Base-by-base conservation (phyloP, 352 stramenopile species). In the Phytophthora colocasiae region DNA sequence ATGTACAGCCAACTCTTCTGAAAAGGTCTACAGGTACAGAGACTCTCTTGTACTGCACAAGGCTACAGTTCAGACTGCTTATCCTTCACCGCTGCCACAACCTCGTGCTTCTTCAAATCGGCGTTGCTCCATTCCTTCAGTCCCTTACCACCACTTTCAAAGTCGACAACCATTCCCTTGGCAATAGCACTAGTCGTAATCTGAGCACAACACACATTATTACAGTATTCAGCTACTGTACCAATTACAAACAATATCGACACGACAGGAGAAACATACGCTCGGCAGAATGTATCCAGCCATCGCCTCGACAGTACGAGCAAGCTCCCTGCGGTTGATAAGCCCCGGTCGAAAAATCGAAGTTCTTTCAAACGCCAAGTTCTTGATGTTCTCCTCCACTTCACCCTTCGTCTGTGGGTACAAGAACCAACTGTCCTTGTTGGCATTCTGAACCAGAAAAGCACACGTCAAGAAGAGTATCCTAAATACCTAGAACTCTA, bases 391-490 rank as follows among this genome's bases (percentile, higher is more conserved):
- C 15, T 85, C 79, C 63, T 91, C 82, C 8, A 72, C 79, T 49
- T 91, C 75, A 10, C 78, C 85, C 70, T 93, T 93, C 7, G 82
- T 91, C 60, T 87, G 66, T 8, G 79, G 77, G 54, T 91, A 93
- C 44, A 91, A 60, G 58, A 91, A 89, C 82, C 85, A 93, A 66
- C 81, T 90, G 63, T 78, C 75, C 60, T 87, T 89, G 75, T 85
- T 78, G 3, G 79, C 73, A 50, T 73, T 71, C 77, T 89, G 43
- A 26, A 31, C 43, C 53, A 62, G 53, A 41, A 22, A 41, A 14
- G 31, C n/a, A 44, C 6, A 31, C 10, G 12, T 54, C 32, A 58
- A 15, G 26, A 10, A 27, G 15, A 53, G 10, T 40, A n/a, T 22
- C 32, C 10, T 34, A 36, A 22, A 41, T 22, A 22, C 22, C 22